These are phyloP conservation scores for Lunularia cruciata DNA, from an alignment of 225 moss, liverwort and hornwort species.

Conservation along the genomic window DNA sequence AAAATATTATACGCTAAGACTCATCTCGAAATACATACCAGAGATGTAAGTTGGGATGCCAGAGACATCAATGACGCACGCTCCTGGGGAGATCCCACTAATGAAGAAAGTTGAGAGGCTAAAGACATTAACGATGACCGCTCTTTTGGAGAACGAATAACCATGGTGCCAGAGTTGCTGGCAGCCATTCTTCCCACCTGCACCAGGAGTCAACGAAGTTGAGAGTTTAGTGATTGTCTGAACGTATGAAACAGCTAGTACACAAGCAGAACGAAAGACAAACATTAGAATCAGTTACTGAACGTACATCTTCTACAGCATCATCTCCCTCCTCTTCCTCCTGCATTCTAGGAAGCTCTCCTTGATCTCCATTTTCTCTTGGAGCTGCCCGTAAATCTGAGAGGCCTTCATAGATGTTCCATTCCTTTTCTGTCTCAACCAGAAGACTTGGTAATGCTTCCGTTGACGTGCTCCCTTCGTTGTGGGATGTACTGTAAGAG, in stretches of 20 bases:
- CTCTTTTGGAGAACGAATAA: conserved; percentile 68
- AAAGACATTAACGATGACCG: conserved; percentile 64
- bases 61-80: conserved; percentile 65
- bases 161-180: conserved; percentile 73
- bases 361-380: conserved; percentile 57
- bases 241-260: too few relatives aligned
- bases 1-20: conserved; percentile 52
- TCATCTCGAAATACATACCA: conserved; percentile 57
- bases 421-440: conserved; percentile 82
- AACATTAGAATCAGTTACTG: too few relatives aligned
- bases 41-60: conserved; percentile 49
- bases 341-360: conserved; percentile 57
- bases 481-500: conserved; percentile 42
- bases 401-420: conserved; percentile 73
- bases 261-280: too few relatives aligned
- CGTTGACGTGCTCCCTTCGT: conserved; percentile 46
- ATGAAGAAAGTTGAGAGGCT: conserved; percentile 49
- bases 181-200: conserved; percentile 53
- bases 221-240: too few relatives aligned
- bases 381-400: conserved; percentile 55
- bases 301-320: conserved; percentile 55
- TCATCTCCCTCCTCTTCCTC: conserved; percentile 60
- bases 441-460: conserved; percentile 81
- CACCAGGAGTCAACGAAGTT: conserved; percentile 27
- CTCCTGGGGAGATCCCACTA: conserved; percentile 59